phyloP scores from a whole-genome alignment of 768 basidiomycete genomes.

The Suillus brevipes region DNA sequence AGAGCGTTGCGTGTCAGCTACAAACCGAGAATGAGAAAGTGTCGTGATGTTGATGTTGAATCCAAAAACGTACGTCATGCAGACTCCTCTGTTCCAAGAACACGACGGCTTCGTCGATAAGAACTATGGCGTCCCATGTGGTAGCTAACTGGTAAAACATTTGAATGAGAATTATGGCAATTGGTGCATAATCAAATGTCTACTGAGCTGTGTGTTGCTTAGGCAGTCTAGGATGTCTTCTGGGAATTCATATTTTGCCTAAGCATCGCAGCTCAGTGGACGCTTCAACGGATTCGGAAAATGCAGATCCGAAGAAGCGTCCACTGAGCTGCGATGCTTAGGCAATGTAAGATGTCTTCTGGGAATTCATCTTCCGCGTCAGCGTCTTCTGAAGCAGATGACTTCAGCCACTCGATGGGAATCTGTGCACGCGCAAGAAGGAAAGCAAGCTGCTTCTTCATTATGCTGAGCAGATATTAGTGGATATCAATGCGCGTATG shows the following conservation, averaged over 20 bases:
- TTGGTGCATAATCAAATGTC: slow-evolving; percentile 50
- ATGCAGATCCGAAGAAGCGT: too few species aligned
- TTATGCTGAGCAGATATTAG: slow-evolving; percentile 47
- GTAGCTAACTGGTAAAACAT: slow-evolving; percentile 54
- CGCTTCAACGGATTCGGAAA: too few species aligned
- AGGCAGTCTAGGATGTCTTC: slow-evolving; percentile 86
- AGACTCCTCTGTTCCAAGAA: slow-evolving; percentile 4
- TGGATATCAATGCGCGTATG: background rate
- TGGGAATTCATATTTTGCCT: too few species aligned
- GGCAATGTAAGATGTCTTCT: too few species aligned
- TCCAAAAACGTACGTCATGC: slow-evolving; percentile 38
- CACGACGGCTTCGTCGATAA: slow-evolving; percentile 49
- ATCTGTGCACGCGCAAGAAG: slow-evolving; percentile 91
- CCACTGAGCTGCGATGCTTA: too few species aligned
- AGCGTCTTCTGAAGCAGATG: slow-evolving; percentile 47
- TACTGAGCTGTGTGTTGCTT: slow-evolving; percentile 81
- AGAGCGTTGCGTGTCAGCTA: slow-evolving; percentile 63
- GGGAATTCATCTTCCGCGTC: slow-evolving; percentile 68
- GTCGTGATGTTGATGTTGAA: background rate
- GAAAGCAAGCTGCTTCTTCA: slow-evolving; percentile 95
- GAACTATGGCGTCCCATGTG: slow-evolving; percentile 57
- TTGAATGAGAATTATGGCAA: slow-evolving; percentile 10
- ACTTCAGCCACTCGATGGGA: slow-evolving; percentile 85
- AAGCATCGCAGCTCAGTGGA: too few species aligned
- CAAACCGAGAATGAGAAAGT: background rate